Evolutionary conservation across 768 basidiomycete species (phyloP).

Genomic region (Guyanaporus albipodus): DNA sequence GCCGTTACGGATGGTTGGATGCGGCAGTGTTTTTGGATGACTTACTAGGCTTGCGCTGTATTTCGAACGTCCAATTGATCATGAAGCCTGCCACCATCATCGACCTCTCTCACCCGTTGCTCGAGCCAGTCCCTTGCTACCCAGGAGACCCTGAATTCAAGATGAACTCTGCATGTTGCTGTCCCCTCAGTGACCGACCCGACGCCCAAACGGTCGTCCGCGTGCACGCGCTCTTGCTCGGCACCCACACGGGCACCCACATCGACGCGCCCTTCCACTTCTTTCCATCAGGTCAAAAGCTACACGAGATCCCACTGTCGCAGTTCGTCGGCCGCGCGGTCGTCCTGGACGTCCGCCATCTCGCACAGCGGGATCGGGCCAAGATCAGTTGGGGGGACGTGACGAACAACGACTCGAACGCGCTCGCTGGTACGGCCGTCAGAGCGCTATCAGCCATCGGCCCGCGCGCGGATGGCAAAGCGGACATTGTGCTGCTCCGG

Average conservation of each 20-base stretch:
- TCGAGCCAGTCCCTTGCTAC: slow-evolving; percentile 23
- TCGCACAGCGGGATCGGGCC: slow-evolving; percentile 38
- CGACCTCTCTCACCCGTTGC: slow-evolving; percentile 28
- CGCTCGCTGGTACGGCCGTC: background rate
- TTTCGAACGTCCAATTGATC: background rate
- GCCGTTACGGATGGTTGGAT: too few relatives aligned
- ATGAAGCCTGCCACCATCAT: slow-evolving; percentile 18
- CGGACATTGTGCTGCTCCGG: slow-evolving; percentile 49
- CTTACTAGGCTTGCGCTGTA: too few relatives aligned
- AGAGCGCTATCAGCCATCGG: slow-evolving; percentile 17
- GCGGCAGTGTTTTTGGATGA: too few relatives aligned
- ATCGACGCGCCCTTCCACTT: slow-evolving; percentile 79
- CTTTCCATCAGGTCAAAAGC: slow-evolving; percentile 48
- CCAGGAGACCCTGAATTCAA: slow-evolving; percentile 27
- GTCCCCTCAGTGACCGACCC: slow-evolving; percentile 7
- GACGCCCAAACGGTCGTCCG: slow-evolving; percentile 17
- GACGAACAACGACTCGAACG: background rate
- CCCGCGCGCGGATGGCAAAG: slow-evolving; percentile 24
- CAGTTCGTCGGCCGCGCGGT: slow-evolving; percentile 53
- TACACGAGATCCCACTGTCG: slow-evolving; percentile 55
- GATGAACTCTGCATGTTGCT: slow-evolving; percentile 19
- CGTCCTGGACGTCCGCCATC: slow-evolving; percentile 49
- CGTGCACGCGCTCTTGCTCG: slow-evolving; percentile 42
- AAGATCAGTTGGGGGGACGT: slow-evolving; percentile 51
- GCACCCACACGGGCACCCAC: slow-evolving; percentile 77